Percentiles rank a stretch among this genome's conserved stretches.
These are phyloP conservation scores for Silene coronaria DNA, from an alignment of 179 eudicot genomes.

Conservation along the genomic window DNA sequence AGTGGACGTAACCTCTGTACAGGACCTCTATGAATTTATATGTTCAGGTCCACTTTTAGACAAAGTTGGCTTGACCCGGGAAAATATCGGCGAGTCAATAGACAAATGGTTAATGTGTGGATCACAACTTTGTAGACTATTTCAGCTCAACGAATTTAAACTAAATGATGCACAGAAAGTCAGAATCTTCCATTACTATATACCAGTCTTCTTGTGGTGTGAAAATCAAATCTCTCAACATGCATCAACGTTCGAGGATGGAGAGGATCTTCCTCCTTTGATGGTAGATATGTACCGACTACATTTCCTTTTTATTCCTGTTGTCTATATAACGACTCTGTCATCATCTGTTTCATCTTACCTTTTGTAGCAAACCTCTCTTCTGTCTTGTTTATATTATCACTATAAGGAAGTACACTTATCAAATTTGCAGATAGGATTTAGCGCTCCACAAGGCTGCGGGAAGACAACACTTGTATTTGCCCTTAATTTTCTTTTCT, in stretches of 20 bases:
- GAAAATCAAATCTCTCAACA: constrained; percentile 73
- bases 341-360: background rate
- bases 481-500: constrained; percentile 82
- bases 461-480: constrained; percentile 94
- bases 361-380: background rate
- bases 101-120: constrained; percentile 78
- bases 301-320: constrained; percentile 6
- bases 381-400: background rate
- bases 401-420: background rate
- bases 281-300: constrained; percentile 66
- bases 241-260: constrained; percentile 60
- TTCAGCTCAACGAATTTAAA: constrained; percentile 63
- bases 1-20: constrained; percentile 55
- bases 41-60: constrained; percentile 76
- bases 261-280: constrained; percentile 77
- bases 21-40: constrained; percentile 74
- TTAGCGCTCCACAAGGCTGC: constrained; percentile 99
- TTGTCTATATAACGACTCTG: background rate
- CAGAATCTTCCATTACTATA: constrained; percentile 81
- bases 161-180: constrained; percentile 73
- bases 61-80: constrained; percentile 58
- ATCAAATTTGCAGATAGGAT: constrained; percentile 68
- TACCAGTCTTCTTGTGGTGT: constrained; percentile 92
- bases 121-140: constrained; percentile 62
- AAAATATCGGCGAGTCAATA: constrained; percentile 64